Base-by-base conservation (phyloP, 805 yeast species). In the Wickerhamiella qilinensis region DNA sequence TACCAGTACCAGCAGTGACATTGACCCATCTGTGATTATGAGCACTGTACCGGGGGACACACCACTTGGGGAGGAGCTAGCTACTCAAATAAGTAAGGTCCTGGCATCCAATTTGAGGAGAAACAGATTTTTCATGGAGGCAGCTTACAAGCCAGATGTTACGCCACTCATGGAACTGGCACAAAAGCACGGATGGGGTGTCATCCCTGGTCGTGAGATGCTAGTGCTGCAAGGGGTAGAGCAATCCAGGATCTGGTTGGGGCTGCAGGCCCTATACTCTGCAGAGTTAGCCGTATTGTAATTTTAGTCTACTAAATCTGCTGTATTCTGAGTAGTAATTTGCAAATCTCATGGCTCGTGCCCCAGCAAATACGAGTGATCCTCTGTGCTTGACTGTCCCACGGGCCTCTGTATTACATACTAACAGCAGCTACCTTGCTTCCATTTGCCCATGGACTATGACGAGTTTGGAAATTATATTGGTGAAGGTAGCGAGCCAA, bases 171-270 rank as follows among this genome's bases (percentile, higher is more conserved):
- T 91, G 95, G 64, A 64, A 49, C 54, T 80, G 19, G 94, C 96
- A 2, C 54, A 55, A 21, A 71, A 68, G 22, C 64, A 69, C 48
- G 68, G 69, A 6, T 84, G 94, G 94, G 66, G 64, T n/a, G 77
- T 77, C n/a, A 69, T 88, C 46, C 80, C 86, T 7, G 99, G 99
- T 11, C 74, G 79, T 27, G 83, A 85, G 52, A 81, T 93, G 91
- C 68, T 91, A 46, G 85, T 86, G 15, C 76, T 81, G 59, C 98
- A 91, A 61, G 99, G 96, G 35, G 76, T 81, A 36, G 82, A 71
- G 46, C 98, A 91, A 61, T 85, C 86, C 55, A 62, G 68, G 45
- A 59, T 73, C 40, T 88, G 93, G 77, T 82, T 63, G 6, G 62
- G 63, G 0, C 32, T 54, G 19, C 43, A 40, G 3, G 62, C 66